phyloP scores from a whole-genome alignment of 176 grass and related monocot genomes.

The Carex pumila region DNA sequence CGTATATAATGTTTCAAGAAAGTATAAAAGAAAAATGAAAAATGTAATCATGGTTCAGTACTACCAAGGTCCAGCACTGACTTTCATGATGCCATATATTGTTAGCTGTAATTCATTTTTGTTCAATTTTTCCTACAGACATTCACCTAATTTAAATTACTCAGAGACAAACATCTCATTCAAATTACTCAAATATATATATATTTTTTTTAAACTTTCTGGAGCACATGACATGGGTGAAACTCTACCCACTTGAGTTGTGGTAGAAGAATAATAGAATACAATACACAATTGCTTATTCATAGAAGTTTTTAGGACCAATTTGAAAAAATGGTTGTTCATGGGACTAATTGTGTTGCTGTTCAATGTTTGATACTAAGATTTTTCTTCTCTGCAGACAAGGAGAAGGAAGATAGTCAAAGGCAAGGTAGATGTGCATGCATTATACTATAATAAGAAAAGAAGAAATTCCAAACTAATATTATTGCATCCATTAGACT shows the following conservation, averaged over 20 bases:
- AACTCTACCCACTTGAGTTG: background rate
- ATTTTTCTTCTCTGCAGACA: constrained; percentile 1
- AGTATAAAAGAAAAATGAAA: background rate
- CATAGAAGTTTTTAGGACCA: background rate
- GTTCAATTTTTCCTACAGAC: background rate
- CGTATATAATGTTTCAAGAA: background rate
- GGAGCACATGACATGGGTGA: background rate
- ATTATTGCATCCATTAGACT: constrained; percentile 6
- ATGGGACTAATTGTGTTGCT: background rate
- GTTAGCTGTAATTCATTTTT: background rate
- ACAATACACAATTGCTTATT: background rate
- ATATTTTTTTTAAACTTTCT: background rate
- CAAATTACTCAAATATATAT: background rate
- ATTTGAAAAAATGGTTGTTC: background rate
- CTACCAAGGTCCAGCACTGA: background rate
- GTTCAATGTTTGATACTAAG: background rate
- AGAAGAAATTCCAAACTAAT: background rate
- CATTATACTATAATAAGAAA: constrained; percentile 9
- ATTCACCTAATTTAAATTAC: background rate
- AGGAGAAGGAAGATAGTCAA: constrained; percentile 3
- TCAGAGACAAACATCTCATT: background rate
- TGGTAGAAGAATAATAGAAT: background rate
- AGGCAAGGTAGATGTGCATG: constrained; percentile 20
- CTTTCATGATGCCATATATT: background rate
- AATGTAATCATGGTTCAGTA: background rate